Base-by-base conservation (phyloP, 768 basidiomycete species). In the Chlorophyllum brunneum region DNA sequence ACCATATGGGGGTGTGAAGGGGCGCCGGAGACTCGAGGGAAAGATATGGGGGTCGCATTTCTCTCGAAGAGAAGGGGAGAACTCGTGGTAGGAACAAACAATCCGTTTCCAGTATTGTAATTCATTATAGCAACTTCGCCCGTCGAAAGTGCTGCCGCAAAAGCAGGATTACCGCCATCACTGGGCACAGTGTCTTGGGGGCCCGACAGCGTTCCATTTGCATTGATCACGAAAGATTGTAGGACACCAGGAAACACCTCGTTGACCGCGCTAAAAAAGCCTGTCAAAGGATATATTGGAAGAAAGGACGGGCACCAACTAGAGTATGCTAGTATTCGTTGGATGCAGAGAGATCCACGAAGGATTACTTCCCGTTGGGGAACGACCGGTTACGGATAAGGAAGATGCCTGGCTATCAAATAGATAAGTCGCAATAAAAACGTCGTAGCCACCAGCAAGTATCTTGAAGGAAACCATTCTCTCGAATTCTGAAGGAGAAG, bases 1-100 rank as follows among this genome's bases (percentile, higher is more conserved):
- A 77, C 73, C 83, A 84, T 83, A 61, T 88, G 86, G 10, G 86
- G 85, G 62, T 85, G 78, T 1, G 84, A 82, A 5, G 70, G 68
- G 10, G 59, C 66, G 15, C 75, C 66, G 2, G 65, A 54, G 0
- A 67, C 66, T 0, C 65, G 67, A 10, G 83, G 79, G 71, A 88
- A 87, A 9, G 74, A 74, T 62, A 83, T 76, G 13, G 73, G 56
- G 2, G 71, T 63, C 7, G 77, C 70, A 7, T 60, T 59, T 55
- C 63, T 52, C 50, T 68, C 56, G 52, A 76, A 75, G 8, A 49
- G 54, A 2, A 61, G 53, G 1, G 65, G 64, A 11, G 76, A 71
- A 22, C 57, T 57, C 24, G 69, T 67, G 0, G 78, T 81, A 0
- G 79, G 74, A 33, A 85, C 66, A 52, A 86, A 70, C 18, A 71